These are phyloP conservation scores for Beauveria varroae DNA, from an alignment of 2,329 filamentous ascomycete genomes.

Conservation along the genomic window DNA sequence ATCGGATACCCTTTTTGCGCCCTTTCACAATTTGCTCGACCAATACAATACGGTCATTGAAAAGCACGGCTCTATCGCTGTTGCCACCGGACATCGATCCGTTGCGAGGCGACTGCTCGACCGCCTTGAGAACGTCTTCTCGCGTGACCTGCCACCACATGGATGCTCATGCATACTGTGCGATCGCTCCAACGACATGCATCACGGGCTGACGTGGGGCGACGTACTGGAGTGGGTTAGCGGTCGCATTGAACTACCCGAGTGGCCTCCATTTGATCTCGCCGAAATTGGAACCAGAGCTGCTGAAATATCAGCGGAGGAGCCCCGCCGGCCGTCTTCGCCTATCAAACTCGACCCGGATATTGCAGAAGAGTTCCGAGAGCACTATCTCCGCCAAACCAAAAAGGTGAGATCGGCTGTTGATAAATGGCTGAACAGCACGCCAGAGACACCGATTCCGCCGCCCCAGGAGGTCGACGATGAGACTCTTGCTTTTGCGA, in stretches of 20 bases:
- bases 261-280: slow-evolving; percentile 83
- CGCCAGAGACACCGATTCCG: slow-evolving; percentile 64
- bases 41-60: slow-evolving; percentile 77
- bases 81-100: slow-evolving; percentile 90
- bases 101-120: slow-evolving; percentile 87
- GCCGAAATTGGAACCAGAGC: slow-evolving; percentile 54
- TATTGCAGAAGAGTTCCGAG: slow-evolving; percentile 85
- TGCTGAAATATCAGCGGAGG: slow-evolving; percentile 53
- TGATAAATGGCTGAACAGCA: slow-evolving; percentile 80
- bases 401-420: slow-evolving; percentile 90
- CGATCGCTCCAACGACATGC: slow-evolving; percentile 51
- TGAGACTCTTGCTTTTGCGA: slow-evolving; percentile 87
- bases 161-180: slow-evolving; percentile 86
- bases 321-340: slow-evolving; percentile 48
- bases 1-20: slow-evolving; percentile 69
- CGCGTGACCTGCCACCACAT: slow-evolving; percentile 79
- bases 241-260: slow-evolving; percentile 75
- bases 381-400: slow-evolving; percentile 85
- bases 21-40: slow-evolving; percentile 74
- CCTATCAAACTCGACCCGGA: slow-evolving; percentile 80
- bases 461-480: slow-evolving; percentile 88
- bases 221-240: slow-evolving; percentile 91
- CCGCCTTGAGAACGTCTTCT: slow-evolving; percentile 88
- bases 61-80: slow-evolving; percentile 82
- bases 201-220: slow-evolving; percentile 81